Evolutionary conservation across 169 alveolate species (phyloP).

Genomic region (Plasmodium coatneyi): DNA sequence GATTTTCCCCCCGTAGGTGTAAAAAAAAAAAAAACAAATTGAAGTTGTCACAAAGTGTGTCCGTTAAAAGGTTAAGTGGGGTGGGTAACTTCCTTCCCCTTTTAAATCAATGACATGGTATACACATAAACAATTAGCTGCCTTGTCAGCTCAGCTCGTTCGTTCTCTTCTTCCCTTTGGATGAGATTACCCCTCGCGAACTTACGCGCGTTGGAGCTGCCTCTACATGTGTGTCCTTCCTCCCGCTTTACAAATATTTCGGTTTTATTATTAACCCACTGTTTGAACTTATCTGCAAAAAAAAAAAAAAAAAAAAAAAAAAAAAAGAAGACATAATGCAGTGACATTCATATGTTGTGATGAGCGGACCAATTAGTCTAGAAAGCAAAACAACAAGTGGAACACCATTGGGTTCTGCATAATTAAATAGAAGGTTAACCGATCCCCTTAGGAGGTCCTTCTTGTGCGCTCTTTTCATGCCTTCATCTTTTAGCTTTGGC

Average conservation of each 20-base stretch:
- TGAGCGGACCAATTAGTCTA: not conserved
- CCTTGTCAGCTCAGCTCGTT: not conserved
- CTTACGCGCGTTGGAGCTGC: not conserved
- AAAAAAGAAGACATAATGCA: not conserved
- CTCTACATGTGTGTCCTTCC: not conserved
- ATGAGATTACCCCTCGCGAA: not conserved
- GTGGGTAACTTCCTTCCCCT: not conserved
- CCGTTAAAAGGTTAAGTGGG: not conserved
- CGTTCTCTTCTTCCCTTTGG: not conserved
- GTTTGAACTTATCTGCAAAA: constrained; percentile 38
- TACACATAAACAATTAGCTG: not conserved
- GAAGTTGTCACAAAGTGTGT: not conserved
- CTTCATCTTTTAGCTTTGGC: constrained; percentile 33
- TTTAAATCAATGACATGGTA: not conserved
- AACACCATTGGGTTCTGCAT: not conserved
- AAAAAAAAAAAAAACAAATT: not conserved
- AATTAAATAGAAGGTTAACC: not conserved
- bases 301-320: not conserved
- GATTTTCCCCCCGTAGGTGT: not conserved
- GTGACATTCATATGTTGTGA: not conserved
- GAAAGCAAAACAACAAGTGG: not conserved
- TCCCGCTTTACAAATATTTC: constrained; percentile 13
- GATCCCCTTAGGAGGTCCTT: constrained; percentile 45
- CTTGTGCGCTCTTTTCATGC: not conserved
- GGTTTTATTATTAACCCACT: constrained; percentile 55